A percentile compares a stretch with the other conserved stretches of the same genome.
Evolutionary conservation across 768 basidiomycete genomes (phyloP).

Genomic region (Saitozyma podzolica): DNA sequence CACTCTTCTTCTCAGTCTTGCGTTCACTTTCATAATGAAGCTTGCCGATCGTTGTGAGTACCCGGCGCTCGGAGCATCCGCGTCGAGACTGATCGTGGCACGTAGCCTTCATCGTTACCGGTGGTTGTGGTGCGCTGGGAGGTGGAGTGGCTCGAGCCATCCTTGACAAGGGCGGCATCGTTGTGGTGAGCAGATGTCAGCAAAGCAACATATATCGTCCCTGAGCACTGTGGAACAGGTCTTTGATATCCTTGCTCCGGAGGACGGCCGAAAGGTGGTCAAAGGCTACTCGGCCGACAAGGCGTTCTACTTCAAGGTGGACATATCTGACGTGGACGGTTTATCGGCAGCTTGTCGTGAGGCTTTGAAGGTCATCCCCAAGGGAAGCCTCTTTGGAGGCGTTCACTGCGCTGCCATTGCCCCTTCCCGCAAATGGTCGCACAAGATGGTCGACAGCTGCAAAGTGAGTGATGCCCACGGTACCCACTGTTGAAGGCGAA

Average conservation of each 20-base stretch:
- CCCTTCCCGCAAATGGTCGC: no score
- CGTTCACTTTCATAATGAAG: no score
- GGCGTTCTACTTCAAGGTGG: slow-evolving; percentile 1
- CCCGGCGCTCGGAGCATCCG: no score
- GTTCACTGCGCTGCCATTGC: no score
- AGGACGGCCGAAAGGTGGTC: neutral
- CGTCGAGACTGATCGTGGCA: no score
- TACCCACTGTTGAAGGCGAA: no score
- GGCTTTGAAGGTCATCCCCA: slow-evolving; percentile 7
- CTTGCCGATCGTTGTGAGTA: no score
- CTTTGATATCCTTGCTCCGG: neutral
- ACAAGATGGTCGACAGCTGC: no score
- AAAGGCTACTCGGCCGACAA: neutral
- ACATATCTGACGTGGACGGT: slow-evolving; percentile 1
- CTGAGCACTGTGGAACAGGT: neutral
- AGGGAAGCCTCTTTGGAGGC: no score
- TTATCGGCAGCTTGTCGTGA: neutral
- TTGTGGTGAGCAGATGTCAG: neutral
- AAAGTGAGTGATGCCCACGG: no score
- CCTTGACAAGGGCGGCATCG: neutral
- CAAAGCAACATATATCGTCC: neutral
- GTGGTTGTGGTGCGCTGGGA: neutral
- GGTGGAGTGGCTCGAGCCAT: neutral
- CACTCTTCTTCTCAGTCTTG: no score
- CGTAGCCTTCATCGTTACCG: no score